Conservation (phyloP, 768 basidiomycete species). For the Pisolithus orientalis region DNA sequence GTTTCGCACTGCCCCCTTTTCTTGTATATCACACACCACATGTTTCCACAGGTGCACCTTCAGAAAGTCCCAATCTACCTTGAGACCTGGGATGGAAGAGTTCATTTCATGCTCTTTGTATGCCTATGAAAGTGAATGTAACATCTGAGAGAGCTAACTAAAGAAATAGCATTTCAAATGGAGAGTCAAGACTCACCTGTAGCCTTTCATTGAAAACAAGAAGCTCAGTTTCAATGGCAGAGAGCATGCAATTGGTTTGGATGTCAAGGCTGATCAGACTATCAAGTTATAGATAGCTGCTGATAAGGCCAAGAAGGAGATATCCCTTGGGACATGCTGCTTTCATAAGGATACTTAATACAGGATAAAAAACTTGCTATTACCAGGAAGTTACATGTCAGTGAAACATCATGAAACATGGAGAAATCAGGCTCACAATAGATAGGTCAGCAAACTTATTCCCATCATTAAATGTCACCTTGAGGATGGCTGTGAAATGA, state of each 20-base stretch:
- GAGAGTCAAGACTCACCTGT: conserved; percentile 14
- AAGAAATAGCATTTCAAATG: not conserved
- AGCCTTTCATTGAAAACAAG: conserved; percentile 12
- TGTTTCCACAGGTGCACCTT: conserved; percentile 30
- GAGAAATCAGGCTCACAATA: too few relatives aligned
- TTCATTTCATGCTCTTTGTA: not conserved
- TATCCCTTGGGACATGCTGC: conserved; percentile 13
- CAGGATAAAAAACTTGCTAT: too few relatives aligned
- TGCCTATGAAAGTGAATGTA: too few relatives aligned
- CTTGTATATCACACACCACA: conserved; percentile 24
- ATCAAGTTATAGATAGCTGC: conserved; percentile 26
- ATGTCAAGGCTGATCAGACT: conserved; percentile 23
- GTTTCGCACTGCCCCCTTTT: conserved; percentile 24
- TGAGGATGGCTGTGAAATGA: too few relatives aligned
- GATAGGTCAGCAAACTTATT: too few relatives aligned
- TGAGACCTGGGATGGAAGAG: conserved; percentile 6
- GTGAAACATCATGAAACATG: too few relatives aligned
- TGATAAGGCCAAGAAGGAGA: conserved; percentile 21
- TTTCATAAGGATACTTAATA: too few relatives aligned
- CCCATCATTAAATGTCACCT: too few relatives aligned
- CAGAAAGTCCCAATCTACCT: conserved; percentile 29
- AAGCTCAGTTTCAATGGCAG: conserved; percentile 12
- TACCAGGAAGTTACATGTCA: too few relatives aligned
- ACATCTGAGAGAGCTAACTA: too few relatives aligned
- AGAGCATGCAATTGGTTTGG: conserved; percentile 26